These are phyloP conservation scores for Aegilops longissima DNA, from an alignment of 176 grass and related monocot genomes.

Conservation along the genomic window DNA sequence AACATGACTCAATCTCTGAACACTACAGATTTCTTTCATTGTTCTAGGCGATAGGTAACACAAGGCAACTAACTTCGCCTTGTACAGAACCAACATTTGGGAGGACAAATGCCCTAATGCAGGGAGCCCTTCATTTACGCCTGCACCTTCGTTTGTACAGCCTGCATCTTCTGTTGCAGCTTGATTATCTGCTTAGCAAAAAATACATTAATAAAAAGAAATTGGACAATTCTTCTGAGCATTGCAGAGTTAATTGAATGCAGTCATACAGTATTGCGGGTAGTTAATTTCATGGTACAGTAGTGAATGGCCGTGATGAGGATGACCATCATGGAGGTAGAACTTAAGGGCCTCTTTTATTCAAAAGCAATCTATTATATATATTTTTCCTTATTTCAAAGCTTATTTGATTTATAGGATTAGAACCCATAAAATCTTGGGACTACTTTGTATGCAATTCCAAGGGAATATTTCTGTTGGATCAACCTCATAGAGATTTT, in stretches of 20 bases:
- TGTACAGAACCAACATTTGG: neutral
- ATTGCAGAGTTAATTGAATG: neutral
- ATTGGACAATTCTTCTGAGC: neutral
- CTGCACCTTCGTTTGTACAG: slow-evolving; percentile 68
- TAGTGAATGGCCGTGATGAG: neutral
- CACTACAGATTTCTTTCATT: neutral
- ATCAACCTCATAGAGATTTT: too few species aligned
- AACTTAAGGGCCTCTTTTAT: too few species aligned
- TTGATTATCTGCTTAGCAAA: slow-evolving; percentile 64
- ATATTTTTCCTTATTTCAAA: too few species aligned
- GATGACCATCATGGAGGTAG: too few species aligned
- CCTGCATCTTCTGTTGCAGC: slow-evolving; percentile 92
- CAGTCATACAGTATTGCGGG: neutral
- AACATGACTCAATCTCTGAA: neutral
- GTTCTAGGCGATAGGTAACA: neutral
- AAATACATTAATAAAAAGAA: neutral
- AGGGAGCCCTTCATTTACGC: neutral
- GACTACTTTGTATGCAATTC: too few species aligned
- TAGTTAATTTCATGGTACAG: neutral
- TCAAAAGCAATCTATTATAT: too few species aligned
- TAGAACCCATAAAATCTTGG: too few species aligned
- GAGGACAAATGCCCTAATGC: neutral
- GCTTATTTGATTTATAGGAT: too few species aligned
- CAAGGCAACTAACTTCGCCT: neutral
- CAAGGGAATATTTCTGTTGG: too few species aligned